Evolutionary conservation across 2,329 filamentous ascomycete species (phyloP).

Genomic region (Sclerotinia trifoliorum): DNA sequence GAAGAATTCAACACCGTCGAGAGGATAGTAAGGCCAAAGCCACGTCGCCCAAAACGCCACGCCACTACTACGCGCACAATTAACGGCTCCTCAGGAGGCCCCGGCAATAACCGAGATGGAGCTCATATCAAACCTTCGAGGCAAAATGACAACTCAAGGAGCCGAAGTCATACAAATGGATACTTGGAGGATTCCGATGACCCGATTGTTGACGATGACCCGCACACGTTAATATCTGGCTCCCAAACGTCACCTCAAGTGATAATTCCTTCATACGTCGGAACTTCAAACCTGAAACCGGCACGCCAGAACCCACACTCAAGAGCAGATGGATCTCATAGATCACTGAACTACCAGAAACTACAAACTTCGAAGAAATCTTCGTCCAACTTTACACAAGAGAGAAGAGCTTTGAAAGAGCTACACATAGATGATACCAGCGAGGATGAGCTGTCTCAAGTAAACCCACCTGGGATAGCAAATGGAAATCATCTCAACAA

Average conservation of each 20-base stretch:
- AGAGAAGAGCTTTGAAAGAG: neutral
- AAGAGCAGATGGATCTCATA: neutral
- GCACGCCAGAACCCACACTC: neutral
- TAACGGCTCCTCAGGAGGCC: conserved; percentile 6
- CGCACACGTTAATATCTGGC: neutral
- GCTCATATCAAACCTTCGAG: too few species aligned
- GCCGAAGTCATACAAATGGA: too few species aligned
- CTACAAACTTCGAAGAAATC: neutral
- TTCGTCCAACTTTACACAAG: neutral
- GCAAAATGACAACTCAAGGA: too few species aligned
- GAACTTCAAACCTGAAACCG: neutral
- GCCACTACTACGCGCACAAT: neutral
- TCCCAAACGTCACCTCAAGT: neutral
- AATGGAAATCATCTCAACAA: neutral
- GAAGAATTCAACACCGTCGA: too few species aligned
- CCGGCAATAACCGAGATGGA: too few species aligned
- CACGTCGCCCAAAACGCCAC: too few species aligned
- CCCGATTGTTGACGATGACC: conserved; percentile 17
- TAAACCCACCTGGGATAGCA: neutral
- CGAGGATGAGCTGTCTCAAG: conserved; percentile 14
- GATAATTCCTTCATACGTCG: neutral
- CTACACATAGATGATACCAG: neutral
- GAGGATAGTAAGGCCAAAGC: too few species aligned
- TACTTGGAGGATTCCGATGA: neutral
- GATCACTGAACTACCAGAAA: neutral